A percentile compares a stretch with the other conserved stretches of the same genome.
Evolutionary conservation across 2,329 filamentous ascomycete genomes (phyloP).

Genomic region (Pezicula carpinea): DNA sequence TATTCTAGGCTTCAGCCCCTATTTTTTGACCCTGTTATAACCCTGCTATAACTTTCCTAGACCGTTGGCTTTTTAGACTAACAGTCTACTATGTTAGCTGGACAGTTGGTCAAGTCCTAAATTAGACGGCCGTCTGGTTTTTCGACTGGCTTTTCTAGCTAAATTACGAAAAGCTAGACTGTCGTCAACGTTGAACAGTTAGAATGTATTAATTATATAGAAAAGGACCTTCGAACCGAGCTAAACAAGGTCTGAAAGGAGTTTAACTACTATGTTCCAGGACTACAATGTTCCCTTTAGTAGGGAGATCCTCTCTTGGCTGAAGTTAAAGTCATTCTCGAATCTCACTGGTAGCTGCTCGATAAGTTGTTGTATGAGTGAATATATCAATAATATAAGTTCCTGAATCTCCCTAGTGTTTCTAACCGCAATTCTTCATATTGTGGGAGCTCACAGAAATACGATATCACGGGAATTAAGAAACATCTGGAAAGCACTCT

Average conservation of each 20-base stretch:
- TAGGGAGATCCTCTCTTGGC: neutral
- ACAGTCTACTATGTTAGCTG: no score
- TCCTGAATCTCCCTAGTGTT: slow-evolving; percentile 3
- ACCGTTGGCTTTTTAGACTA: no score
- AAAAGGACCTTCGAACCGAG: slow-evolving; percentile 2
- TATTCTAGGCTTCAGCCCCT: no score
- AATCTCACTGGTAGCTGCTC: slow-evolving; percentile 4
- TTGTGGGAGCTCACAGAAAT: slow-evolving; percentile 5
- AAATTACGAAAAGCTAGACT: no score
- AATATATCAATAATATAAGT: slow-evolving; percentile 2
- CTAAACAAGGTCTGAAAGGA: neutral
- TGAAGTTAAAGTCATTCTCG: slow-evolving; percentile 1
- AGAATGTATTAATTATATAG: slow-evolving; percentile 7
- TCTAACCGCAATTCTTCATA: neutral
- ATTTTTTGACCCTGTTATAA: no score
- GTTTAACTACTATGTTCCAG: neutral
- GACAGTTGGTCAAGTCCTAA: no score
- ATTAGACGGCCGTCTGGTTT: no score
- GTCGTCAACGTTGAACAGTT: no score
- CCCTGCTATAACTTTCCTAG: no score
- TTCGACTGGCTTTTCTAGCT: no score
- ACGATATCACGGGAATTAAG: slow-evolving; percentile 4
- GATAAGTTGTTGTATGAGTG: slow-evolving; percentile 5
- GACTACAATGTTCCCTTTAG: neutral
- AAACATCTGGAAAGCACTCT: slow-evolving; percentile 2